Base-by-base conservation (phyloP, 2,329 filamentous ascomycete species). In the Boeremia exigua region DNA sequence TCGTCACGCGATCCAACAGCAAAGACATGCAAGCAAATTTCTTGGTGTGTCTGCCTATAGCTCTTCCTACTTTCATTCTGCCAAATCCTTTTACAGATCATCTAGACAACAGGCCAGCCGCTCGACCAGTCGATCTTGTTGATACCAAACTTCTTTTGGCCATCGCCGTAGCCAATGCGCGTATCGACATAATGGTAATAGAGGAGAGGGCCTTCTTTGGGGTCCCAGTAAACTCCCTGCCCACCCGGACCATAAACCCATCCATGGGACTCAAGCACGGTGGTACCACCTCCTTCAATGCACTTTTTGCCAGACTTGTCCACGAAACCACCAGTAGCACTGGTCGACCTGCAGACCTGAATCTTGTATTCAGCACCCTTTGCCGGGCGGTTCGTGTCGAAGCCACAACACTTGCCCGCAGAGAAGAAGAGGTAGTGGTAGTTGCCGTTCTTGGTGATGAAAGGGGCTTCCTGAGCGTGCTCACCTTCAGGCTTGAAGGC, bases 361-460 rank as follows among this genome's bases (percentile, higher is more conserved):
- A 89, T 86, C 68, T 83, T 84, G 71, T 90, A 90, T 72, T 89
- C 87, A n/a, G 77, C 75, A 4, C 86, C 87, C 0, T 77, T 44
- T 0, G 84, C 80, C 0, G 86, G 85, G 51, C 69, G 75, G 49
- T 63, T 75, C 0, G 67, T 70, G 60, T 87, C 82, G 59, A 84
- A 87, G n/a, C 77, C 78, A 54, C 88, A 90, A 77, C 87, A 90
- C 28, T 77, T 78, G 1, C 87, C 88, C 1, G 77, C 77, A 7
- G 81, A 85, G 69, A 82, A 87, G 71, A 89, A 88, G 10, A 90
- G 77, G 66, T 88, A 90, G 69, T 86, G 89, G 66, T 82, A 87
- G 17, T 74, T 76, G 11, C 77, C 80, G 47, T 84, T 77, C 63
- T 84, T 78, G 62, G 82, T 84, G 64, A 88, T 78, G 60, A 79